A percentile compares a stretch with the other conserved stretches of the same genome.
phyloP scores from a whole-genome alignment of 2,329 filamentous ascomycete species.

The Periconia sp. region DNA sequence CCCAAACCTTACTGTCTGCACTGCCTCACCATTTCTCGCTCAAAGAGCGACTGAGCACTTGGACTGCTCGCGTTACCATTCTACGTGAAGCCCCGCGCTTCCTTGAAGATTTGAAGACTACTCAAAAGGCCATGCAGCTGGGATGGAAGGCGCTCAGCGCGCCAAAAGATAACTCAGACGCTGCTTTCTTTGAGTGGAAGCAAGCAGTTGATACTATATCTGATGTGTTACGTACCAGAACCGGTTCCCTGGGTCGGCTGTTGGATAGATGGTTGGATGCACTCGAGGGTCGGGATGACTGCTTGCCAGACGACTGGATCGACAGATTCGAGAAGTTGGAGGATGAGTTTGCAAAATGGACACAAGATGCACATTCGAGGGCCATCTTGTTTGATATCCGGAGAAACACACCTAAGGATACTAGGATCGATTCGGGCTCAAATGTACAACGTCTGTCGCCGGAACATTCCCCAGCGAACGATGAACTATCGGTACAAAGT shows the following conservation, averaged over 20 bases:
- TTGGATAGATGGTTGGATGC: slow-evolving; percentile 86
- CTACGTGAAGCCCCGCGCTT: slow-evolving; percentile 72
- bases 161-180: slow-evolving; percentile 33
- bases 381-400: slow-evolving; percentile 66
- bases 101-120: slow-evolving; percentile 63
- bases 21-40: slow-evolving; percentile 79
- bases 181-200: slow-evolving; percentile 36
- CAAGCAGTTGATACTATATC: slow-evolving; percentile 57
- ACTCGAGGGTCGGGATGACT: slow-evolving; percentile 81
- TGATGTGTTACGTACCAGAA: slow-evolving; percentile 65
- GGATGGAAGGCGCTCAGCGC: slow-evolving; percentile 65
- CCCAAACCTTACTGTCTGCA: slow-evolving; percentile 86
- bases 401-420: slow-evolving; percentile 20
- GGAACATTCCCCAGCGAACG: neutral
- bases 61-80: slow-evolving; percentile 76
- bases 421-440: neutral
- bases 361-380: slow-evolving; percentile 71
- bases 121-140: slow-evolving; percentile 64
- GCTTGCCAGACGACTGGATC: slow-evolving; percentile 83
- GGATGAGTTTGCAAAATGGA: slow-evolving; percentile 77
- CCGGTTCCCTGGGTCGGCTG: slow-evolving; percentile 68
- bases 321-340: slow-evolving; percentile 83
- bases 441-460: slow-evolving; percentile 3
- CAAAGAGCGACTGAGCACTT: slow-evolving; percentile 71
- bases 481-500: neutral